Percentiles rank a stretch among this genome's conserved stretches.
Conservation (phyloP, 2,329 filamentous ascomycete species). For the Nigrospora sphaerica region DNA sequence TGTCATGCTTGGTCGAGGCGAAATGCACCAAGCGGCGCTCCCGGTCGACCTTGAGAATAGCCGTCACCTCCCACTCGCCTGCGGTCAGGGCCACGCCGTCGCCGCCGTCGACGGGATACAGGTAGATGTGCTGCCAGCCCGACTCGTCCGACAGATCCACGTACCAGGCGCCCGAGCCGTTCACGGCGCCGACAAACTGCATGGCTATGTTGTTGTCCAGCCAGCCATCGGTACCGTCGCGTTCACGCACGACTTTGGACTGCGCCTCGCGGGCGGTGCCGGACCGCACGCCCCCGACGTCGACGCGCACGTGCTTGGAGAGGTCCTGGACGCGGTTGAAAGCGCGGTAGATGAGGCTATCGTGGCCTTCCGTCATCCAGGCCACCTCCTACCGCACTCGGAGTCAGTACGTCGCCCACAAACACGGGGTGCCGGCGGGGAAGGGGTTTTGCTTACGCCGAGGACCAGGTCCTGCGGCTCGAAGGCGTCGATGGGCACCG, state of each 20-base stretch:
- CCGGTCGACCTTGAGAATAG: constrained; percentile 53
- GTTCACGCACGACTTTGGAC: constrained; percentile 38
- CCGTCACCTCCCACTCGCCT: constrained; percentile 59
- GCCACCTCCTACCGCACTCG: constrained; percentile 40
- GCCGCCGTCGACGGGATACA: constrained; percentile 51
- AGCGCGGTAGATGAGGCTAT: constrained; percentile 55
- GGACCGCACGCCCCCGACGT: constrained; percentile 29
- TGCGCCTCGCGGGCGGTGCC: constrained; percentile 26
- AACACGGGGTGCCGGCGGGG: too few species aligned
- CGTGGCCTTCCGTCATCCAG: constrained; percentile 57
- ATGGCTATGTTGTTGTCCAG: constrained; percentile 53
- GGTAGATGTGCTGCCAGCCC: constrained; percentile 60
- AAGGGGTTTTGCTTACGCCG: constrained; percentile 23
- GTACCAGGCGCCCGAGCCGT: constrained; percentile 43
- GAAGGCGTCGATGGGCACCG: constrained; percentile 50
- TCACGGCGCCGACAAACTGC: constrained; percentile 42
- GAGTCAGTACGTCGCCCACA: too few species aligned
- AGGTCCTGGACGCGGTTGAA: constrained; percentile 64
- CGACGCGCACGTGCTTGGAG: constrained; percentile 55
- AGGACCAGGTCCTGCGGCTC: constrained; percentile 54
- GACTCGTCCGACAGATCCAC: constrained; percentile 60
- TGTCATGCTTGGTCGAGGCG: constrained; percentile 57
- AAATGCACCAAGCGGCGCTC: constrained; percentile 53
- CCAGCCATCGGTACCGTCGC: constrained; percentile 55
- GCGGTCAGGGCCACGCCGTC: constrained; percentile 50